Percentiles rank a stretch among this genome's conserved stretches.
These are phyloP conservation scores for Penicillium nordicum DNA, from an alignment of 2,329 filamentous ascomycete species.

Conservation along the genomic window DNA sequence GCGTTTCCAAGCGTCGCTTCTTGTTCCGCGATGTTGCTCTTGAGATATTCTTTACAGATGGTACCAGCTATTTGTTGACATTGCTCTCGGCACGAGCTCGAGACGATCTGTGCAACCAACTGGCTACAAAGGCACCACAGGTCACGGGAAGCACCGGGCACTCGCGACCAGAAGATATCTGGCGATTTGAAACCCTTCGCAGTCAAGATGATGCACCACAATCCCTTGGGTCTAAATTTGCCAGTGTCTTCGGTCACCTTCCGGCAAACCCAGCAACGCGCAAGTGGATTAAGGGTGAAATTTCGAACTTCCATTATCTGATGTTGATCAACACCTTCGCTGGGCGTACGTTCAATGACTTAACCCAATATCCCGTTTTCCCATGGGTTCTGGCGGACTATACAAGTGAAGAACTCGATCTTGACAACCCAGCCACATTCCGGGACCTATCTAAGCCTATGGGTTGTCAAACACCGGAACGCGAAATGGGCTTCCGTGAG, in stretches of 20 bases:
- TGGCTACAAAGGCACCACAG: conserved; percentile 76
- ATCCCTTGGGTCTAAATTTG: conserved; percentile 80
- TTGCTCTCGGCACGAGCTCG: conserved; percentile 69
- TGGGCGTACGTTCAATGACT: conserved; percentile 92
- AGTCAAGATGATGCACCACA: conserved; percentile 62
- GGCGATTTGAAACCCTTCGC: conserved; percentile 83
- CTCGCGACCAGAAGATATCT: conserved; percentile 79
- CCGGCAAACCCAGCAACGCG: conserved; percentile 80
- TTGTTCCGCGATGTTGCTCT: conserved; percentile 92
- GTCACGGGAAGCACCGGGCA: conserved; percentile 66
- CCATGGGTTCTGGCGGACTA: conserved; percentile 97
- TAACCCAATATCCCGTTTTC: conserved; percentile 97
- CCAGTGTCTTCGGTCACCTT: conserved; percentile 82
- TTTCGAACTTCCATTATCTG: conserved; percentile 97
- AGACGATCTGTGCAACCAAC: conserved; percentile 75
- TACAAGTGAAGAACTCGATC: conserved; percentile 84
- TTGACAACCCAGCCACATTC: conserved; percentile 79
- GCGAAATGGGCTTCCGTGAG: conserved; percentile 76
- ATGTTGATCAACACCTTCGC: conserved; percentile 99
- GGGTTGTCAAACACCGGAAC: conserved; percentile 77
- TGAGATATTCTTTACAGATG: conserved; percentile 97
- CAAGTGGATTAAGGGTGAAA: conserved; percentile 88
- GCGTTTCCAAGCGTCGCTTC: conserved; percentile 92
- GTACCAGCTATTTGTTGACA: conserved; percentile 88
- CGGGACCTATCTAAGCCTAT: conserved; percentile 93